A percentile compares a stretch with the other conserved stretches of the same genome.
Evolutionary conservation across 441 rosid species (phyloP).

Genomic region (Gossypium aridum): DNA sequence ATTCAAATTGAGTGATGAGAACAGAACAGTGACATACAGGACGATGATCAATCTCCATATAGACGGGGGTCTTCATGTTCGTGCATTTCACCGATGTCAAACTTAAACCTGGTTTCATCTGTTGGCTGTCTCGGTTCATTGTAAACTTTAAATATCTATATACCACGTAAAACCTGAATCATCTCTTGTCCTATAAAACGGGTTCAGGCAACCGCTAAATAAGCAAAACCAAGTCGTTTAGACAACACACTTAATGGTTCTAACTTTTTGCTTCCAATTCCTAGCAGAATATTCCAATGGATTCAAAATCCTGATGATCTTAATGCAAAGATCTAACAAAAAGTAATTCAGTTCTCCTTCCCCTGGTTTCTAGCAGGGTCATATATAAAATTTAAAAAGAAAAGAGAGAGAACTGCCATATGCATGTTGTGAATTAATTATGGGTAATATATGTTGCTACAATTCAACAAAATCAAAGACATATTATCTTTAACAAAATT

Average conservation of each 20-base stretch:
- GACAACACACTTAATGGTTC: too few species aligned
- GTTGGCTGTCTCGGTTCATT: not conserved
- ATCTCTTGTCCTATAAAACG: not conserved
- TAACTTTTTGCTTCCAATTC: not conserved
- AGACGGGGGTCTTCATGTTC: constrained; percentile 52
- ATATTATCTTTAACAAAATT: constrained; percentile 5
- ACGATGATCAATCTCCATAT: constrained; percentile 57
- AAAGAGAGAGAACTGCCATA: not conserved
- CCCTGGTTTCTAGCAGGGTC: not conserved
- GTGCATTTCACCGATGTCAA: constrained; percentile 21
- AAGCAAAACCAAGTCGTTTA: not conserved
- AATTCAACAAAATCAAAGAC: constrained; percentile 2
- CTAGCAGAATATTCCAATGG: not conserved
- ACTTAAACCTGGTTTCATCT: not conserved
- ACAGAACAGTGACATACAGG: constrained; percentile 38
- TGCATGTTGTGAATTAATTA: not conserved
- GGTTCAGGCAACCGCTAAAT: not conserved
- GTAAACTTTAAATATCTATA: not conserved
- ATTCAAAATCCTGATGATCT: not conserved
- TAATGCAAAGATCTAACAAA: not conserved
- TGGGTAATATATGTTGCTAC: not conserved
- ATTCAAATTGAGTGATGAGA: constrained; percentile 42
- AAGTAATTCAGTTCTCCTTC: not conserved
- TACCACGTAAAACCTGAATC: not conserved
- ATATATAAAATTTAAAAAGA: not conserved